These are phyloP conservation scores for Borealophlyctis nickersoniae DNA, from an alignment of 192 early-diverging fungal species.

Conservation along the genomic window DNA sequence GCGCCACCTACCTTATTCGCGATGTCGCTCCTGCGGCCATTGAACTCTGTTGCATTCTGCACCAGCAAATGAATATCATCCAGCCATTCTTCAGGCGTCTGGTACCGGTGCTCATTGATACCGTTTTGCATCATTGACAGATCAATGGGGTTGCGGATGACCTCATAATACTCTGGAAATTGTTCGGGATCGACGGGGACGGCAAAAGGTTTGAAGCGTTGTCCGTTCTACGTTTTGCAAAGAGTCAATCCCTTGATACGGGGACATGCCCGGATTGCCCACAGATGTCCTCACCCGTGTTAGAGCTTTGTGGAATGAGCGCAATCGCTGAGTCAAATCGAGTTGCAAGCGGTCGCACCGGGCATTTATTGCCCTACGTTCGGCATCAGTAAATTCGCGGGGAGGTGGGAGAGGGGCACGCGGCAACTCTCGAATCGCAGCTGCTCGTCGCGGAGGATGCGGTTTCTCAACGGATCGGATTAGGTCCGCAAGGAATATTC, in stretches of 20 bases:
- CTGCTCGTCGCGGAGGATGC: slow-evolving; percentile 10
- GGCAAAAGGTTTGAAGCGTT: slow-evolving; percentile 22
- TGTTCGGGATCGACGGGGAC: slow-evolving; percentile 49
- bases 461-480: slow-evolving; percentile 11
- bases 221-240: too few species aligned
- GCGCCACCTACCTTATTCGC: slow-evolving; percentile 12
- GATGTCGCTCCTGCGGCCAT: slow-evolving; percentile 18
- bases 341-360: slow-evolving; percentile 51
- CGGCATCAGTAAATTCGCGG: slow-evolving; percentile 45
- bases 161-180: slow-evolving; percentile 44
- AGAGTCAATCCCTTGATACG: too few species aligned
- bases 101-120: slow-evolving; percentile 13
- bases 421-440: slow-evolving; percentile 37
- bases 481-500: slow-evolving; percentile 35
- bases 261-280: too few species aligned
- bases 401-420: slow-evolving; percentile 51
- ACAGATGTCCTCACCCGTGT: too few species aligned
- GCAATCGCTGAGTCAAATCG: slow-evolving; percentile 54
- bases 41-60: slow-evolving; percentile 16
- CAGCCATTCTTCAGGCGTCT: slow-evolving; percentile 28
- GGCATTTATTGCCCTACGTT: slow-evolving; percentile 45
- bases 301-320: slow-evolving; percentile 53
- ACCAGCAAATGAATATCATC: slow-evolving; percentile 17
- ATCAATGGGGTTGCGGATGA: slow-evolving; percentile 32
- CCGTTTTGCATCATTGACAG: slow-evolving; percentile 14